Evolutionary conservation across 176 grass and related monocot genomes (phyloP), one percentile per base, ranked within the genome.

Genomic region (Miscanthus lutarioriparius): DNA sequence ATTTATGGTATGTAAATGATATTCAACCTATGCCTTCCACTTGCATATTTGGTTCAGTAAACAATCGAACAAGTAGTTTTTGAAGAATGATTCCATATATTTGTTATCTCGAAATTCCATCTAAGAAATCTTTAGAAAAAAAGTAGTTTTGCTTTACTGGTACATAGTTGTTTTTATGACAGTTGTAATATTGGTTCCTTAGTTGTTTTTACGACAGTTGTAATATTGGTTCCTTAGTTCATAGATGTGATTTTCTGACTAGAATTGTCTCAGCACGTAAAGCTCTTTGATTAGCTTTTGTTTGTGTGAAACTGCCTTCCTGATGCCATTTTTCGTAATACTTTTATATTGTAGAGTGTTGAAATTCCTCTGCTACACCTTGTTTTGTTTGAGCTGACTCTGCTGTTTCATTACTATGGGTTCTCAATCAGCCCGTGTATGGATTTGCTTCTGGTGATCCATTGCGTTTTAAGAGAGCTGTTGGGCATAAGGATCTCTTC

Each of bases 401-500:
- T 47, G 25, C 36, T 69, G 25, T 66, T 83, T 74, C 6, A 20
- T 88, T 70, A 32, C 72, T 76, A 79, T 67, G 77, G 32, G 36
- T 76, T 85, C 49, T 88, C n/a, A 47, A 40, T 74, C 87, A 98
- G 96, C 87, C 96, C 87, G 87, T 95, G 82, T 95, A 98, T 71
- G 93, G 96, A 83, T 95, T 98, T 91, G 91, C 93, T 68, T 95
- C 93, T 79, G 89, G 89, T 63, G 96, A 95, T 72, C 93, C 96
- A 62, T 80, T 92, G n/a, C 82, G 90, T 65, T 95, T 98, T 89
- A 98, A 94, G 79, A 94, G 86, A 83, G 93, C 87, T 76, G 62
- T 93, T 82, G 92, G 95, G 36, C 93, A 98, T 82, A 98, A 94
- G 75, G 93, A 98, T 90, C 87, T 98, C 40, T 98, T 95, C 83